Evolutionary conservation across 768 basidiomycete species (phyloP).

Genomic region (Krasilnikovozyma curviuscula): DNA sequence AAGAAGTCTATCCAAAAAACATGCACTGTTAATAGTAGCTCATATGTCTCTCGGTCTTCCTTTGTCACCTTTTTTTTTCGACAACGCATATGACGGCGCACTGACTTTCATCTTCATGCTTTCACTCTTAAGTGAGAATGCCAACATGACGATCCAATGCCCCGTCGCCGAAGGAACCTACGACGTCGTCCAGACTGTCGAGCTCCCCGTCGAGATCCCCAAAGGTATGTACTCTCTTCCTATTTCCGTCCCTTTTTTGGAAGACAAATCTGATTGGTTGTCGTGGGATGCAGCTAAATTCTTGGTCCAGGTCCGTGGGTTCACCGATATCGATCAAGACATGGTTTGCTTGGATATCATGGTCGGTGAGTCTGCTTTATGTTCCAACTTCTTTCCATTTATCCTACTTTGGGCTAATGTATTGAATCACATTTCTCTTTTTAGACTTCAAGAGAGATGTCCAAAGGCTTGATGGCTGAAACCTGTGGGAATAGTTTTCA

Average conservation of each 20-base stretch:
- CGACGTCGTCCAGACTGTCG: conserved; percentile 59
- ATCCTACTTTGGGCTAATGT: too few species aligned
- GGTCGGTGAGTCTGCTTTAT: conserved; percentile 33
- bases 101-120: neutral
- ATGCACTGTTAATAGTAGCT: too few species aligned
- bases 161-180: conserved; percentile 58
- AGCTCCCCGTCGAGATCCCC: conserved; percentile 80
- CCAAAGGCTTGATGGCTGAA: too few species aligned
- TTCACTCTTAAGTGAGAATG: conserved; percentile 33
- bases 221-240: conserved; percentile 30
- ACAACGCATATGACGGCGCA: neutral
- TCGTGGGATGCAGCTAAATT: conserved; percentile 52
- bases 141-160: conserved; percentile 60
- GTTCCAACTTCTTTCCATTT: too few species aligned
- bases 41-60: too few species aligned
- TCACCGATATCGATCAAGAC: conserved; percentile 49
- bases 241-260: neutral
- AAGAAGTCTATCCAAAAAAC: too few species aligned
- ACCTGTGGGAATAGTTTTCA: too few species aligned
- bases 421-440: too few species aligned
- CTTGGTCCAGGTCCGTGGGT: conserved; percentile 45
- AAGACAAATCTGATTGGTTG: conserved; percentile 24
- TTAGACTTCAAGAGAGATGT: too few species aligned
- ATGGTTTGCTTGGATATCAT: conserved; percentile 62
- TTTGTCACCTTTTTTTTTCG: neutral